Percentiles rank a stretch among this genome's conserved stretches.
These are phyloP conservation scores for Sphaerobolus stellatus DNA, from an alignment of 1,284 basidiomycete genomes.

Conservation along the genomic window DNA sequence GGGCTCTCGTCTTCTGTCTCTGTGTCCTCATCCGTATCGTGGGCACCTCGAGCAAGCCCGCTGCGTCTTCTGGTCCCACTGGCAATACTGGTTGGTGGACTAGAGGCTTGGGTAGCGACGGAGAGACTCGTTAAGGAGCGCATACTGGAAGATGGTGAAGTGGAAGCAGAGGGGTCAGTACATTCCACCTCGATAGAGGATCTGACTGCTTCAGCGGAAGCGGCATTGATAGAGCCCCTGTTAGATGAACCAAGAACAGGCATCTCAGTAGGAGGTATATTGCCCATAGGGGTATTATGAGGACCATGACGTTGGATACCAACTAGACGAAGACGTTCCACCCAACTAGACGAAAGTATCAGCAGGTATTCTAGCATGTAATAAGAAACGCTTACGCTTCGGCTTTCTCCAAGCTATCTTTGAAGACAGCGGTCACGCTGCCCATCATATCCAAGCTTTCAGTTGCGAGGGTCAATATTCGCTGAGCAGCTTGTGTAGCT, in stretches of 20 bases:
- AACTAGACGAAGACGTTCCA: constrained; percentile 71
- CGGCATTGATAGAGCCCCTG: not conserved
- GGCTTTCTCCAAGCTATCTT: constrained; percentile 84
- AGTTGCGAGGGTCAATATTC: constrained; percentile 80
- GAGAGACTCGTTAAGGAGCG: constrained; percentile 10
- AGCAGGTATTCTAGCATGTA: constrained; percentile 6
- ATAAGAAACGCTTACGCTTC: constrained; percentile 63
- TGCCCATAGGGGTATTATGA: constrained; percentile 1
- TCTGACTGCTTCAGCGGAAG: not conserved
- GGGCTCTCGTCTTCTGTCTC: constrained; percentile 9
- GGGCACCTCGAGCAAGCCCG: not conserved
- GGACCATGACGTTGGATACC: constrained; percentile 62
- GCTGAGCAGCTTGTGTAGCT: constrained; percentile 72
- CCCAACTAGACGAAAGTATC: constrained; percentile 55
- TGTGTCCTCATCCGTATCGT: constrained; percentile 2
- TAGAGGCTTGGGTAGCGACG: not conserved
- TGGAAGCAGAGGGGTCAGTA: not conserved
- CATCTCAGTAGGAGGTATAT: not conserved
- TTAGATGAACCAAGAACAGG: not conserved
- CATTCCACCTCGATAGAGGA: not conserved
- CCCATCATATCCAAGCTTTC: constrained; percentile 92
- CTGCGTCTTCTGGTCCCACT: not conserved
- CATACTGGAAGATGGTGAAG: constrained; percentile 3
- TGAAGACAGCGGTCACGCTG: constrained; percentile 82
- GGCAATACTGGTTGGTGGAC: not conserved